Evolutionary conservation across 371 early-diverging fungal species (phyloP), one percentile per base, ranked within the genome.

Genomic region (Apophysomyces variabilis): DNA sequence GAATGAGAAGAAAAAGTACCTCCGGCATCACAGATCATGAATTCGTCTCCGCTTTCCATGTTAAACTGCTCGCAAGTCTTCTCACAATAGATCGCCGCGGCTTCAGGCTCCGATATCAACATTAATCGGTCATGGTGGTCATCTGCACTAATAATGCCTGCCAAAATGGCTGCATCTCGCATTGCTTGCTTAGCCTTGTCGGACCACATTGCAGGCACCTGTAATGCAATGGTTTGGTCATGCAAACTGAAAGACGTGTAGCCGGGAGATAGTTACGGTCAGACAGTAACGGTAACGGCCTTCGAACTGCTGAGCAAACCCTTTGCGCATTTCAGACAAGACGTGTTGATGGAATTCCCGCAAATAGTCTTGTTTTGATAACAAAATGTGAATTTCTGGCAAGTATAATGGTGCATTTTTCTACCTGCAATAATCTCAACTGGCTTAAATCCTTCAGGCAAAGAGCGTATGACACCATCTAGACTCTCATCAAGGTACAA

Each of bases 201-300:
- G 7, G 85, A 77, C 87, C 87, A 87, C 85, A 87, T 87, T 35
- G 87, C 87, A 18, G 87, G 87, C 6, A 87, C 83, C 60, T 79
- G 59, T 46, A 44, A 35, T 38, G 57, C 57, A 58, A 11, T 32
- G 37, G 44, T 26, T 26, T 21, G 32, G n/a, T 57, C 47, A 26
- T 59, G 14, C 26, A n/a, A 38, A 1, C 5, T 14, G 41, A 57
- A 5, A 21, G 14, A 56, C 16, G 4, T 21, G 36, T 39, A 36
- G 7, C 8, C 21, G 5, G 21, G 21, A 54, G 38, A 54, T 36
- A 50, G 72, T 61, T 74, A 79, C 82, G 1, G 79, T 82, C 9
- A 82, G 57, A 66, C 82, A 81, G 21, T 76, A 82, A 13, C 82
- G 76, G 43, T 72, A 79, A 39, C 67, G 69, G 18, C 67, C 59